Evolutionary conservation across 345 rosid genomes (phyloP).

Genomic region (Ailanthus altissimus): DNA sequence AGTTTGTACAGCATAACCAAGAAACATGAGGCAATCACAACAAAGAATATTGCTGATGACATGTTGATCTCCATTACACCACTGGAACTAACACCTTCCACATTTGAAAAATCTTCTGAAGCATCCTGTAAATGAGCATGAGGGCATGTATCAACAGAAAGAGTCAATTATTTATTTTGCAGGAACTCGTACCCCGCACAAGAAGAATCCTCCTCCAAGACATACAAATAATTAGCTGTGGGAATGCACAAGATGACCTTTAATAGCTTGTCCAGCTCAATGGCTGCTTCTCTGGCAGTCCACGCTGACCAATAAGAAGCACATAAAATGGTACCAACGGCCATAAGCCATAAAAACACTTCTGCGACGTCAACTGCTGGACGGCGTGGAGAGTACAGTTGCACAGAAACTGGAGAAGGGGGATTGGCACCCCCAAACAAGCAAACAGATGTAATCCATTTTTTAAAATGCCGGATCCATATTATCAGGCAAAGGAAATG

Average conservation of each 20-base stretch:
- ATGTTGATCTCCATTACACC: conserved; percentile 76
- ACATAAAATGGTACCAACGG: conserved; percentile 87
- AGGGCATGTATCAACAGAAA: neutral
- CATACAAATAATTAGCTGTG: neutral
- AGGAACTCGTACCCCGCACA: neutral
- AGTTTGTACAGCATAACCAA: conserved; percentile 95
- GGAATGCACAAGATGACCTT: conserved; percentile 52
- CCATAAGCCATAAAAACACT: conserved; percentile 99
- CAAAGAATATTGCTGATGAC: conserved; percentile 75
- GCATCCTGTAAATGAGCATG: conserved; percentile 61
- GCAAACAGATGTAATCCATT: conserved; percentile 21
- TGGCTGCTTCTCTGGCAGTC: conserved; percentile 86
- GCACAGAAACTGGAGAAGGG: conserved; percentile 69
- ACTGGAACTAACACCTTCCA: conserved; percentile 51
- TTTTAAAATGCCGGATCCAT: conserved; percentile 12
- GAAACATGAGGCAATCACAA: conserved; percentile 93
- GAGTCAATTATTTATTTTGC: conserved; percentile 12
- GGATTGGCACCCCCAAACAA: conserved; percentile 3
- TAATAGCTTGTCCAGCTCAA: conserved; percentile 83
- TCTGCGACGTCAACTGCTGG: conserved; percentile 94
- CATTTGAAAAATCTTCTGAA: conserved; percentile 51
- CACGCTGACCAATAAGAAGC: conserved; percentile 97
- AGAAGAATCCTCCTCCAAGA: neutral
- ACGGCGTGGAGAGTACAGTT: conserved; percentile 86
- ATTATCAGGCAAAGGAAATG: conserved; percentile 7